A percentile compares a stretch with the other conserved stretches of the same genome.
Evolutionary conservation across 345 rosid genomes (phyloP).

Genomic region (Cochlearia excelsa): DNA sequence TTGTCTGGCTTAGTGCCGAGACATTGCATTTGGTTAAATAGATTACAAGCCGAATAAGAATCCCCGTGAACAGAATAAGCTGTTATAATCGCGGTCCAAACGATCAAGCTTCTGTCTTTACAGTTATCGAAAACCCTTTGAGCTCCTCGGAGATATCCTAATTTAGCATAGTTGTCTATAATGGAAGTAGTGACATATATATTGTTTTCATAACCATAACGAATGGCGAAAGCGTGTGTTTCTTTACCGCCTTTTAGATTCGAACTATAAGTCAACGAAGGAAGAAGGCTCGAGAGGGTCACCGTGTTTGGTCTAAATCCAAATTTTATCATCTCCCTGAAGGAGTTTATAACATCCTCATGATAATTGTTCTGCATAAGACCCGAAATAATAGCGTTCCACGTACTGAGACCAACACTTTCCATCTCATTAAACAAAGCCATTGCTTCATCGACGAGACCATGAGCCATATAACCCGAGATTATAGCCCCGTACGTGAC

Average conservation of each 20-base stretch:
- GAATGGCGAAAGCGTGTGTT: constrained; percentile 62
- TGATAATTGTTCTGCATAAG: constrained; percentile 63
- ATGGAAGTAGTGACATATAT: constrained; percentile 68
- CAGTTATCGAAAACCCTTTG: constrained; percentile 53
- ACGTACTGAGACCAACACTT: constrained; percentile 48
- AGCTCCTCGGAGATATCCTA: constrained; percentile 63
- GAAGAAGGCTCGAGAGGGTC: constrained; percentile 68
- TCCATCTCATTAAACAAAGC: constrained; percentile 49
- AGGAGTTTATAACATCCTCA: constrained; percentile 45
- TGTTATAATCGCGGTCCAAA: constrained; percentile 84
- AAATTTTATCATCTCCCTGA: constrained; percentile 54
- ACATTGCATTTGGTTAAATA: constrained; percentile 57
- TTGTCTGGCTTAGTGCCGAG: constrained; percentile 58
- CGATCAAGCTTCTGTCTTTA: constrained; percentile 56
- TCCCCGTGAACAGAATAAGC: constrained; percentile 77
- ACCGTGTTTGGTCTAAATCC: constrained; percentile 59
- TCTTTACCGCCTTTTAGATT: constrained; percentile 74
- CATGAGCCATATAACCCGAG: constrained; percentile 70
- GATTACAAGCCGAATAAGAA: constrained; percentile 46
- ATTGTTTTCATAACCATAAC: constrained; percentile 45
- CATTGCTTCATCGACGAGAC: constrained; percentile 58
- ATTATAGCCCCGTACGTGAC: constrained; percentile 63
- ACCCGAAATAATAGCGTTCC: constrained; percentile 86
- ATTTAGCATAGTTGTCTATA: constrained; percentile 67
- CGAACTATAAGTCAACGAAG: constrained; percentile 50